Evolutionary conservation across 768 basidiomycete genomes (phyloP).

Genomic region (Tylopilus plumbeoviolaceoides): DNA sequence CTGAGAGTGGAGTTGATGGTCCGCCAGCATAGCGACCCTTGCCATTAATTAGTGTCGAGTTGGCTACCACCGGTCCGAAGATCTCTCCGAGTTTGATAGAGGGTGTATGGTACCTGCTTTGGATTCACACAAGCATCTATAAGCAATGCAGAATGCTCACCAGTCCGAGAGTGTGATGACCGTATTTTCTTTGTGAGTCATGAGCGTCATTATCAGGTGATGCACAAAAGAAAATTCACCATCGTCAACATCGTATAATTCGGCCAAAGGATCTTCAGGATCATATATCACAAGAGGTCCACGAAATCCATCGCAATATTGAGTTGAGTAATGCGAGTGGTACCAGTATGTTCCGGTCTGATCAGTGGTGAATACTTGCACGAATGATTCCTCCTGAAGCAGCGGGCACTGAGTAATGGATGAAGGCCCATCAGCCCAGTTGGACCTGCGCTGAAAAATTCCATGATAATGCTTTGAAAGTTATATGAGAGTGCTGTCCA

Average conservation of each 20-base stretch:
- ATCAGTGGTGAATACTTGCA: slow-evolving; percentile 31
- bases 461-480: not conserved
- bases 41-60: slow-evolving; percentile 52
- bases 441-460: not conserved
- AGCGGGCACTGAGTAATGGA: not conserved
- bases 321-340: slow-evolving; percentile 17
- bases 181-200: slow-evolving; percentile 28
- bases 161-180: slow-evolving; percentile 21
- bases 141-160: not conserved
- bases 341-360: slow-evolving; percentile 41
- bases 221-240: slow-evolving; percentile 14
- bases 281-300: not conserved
- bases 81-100: not conserved
- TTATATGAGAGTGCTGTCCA: slow-evolving; percentile 8
- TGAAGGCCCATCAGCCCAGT: not conserved
- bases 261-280: not conserved
- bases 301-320: not conserved
- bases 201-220: not conserved
- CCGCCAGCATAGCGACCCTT: slow-evolving; percentile 44
- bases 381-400: slow-evolving; percentile 24
- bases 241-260: slow-evolving; percentile 42
- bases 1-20: slow-evolving; percentile 36
- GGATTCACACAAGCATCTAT: not conserved
- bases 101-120: not conserved
- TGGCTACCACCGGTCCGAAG: not conserved